Evolutionary conservation across 169 alveolate species (phyloP).

Genomic region (Plasmodium gaboni): DNA sequence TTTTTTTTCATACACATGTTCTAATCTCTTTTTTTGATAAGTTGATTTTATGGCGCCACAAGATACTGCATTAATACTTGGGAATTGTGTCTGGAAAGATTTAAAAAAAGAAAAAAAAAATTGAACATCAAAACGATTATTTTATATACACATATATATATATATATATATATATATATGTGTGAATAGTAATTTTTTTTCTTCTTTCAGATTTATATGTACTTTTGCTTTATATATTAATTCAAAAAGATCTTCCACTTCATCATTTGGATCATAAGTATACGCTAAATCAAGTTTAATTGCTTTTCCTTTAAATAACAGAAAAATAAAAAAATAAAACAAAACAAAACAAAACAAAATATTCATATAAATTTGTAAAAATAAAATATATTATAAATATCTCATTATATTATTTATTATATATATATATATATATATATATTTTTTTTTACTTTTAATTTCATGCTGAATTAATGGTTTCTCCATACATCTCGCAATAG

Average conservation of each 20-base stretch:
- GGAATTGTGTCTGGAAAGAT: constrained; percentile 34
- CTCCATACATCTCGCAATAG: constrained; percentile 95
- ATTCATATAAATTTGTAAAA: background rate
- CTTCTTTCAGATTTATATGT: too few species aligned
- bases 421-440: background rate
- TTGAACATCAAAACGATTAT: background rate
- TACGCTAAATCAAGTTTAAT: constrained; percentile 85
- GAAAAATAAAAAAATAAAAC: background rate
- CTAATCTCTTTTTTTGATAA: constrained; percentile 96
- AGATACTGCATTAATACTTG: constrained; percentile 74
- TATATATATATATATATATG: constrained; percentile 5
- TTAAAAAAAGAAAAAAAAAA: constrained; percentile 8
- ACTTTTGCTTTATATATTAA: constrained; percentile 82
- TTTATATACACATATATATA: background rate
- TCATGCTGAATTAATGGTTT: constrained; percentile 90
- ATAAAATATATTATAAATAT: background rate
- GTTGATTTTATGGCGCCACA: constrained; percentile 98
- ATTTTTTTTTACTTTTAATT: constrained; percentile 79
- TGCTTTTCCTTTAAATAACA: background rate
- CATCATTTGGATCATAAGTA: constrained; percentile 90
- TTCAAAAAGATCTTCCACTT: constrained; percentile 95
- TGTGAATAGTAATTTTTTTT: background rate
- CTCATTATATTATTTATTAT: background rate
- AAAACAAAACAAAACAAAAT: constrained; percentile 1
- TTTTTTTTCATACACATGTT: constrained; percentile 92